Evolutionary conservation across 805 yeast species (phyloP).

Genomic region (Komagataella pastoris): DNA sequence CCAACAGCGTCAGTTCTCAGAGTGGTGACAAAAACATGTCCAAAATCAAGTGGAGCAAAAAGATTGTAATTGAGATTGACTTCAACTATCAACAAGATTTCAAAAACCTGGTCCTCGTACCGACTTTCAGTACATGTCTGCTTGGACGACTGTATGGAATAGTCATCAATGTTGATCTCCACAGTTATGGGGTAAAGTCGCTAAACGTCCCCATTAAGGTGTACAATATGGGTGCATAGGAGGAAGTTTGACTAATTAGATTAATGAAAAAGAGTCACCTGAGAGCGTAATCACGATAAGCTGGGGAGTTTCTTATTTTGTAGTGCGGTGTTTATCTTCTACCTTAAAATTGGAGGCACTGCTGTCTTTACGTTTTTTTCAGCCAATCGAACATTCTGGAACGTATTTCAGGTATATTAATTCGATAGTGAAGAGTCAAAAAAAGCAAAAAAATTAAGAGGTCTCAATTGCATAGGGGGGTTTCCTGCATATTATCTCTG

Average conservation of each 20-base stretch:
- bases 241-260: not conserved
- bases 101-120: slow-evolving; percentile 30
- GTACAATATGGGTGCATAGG: not conserved
- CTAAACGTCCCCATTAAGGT: slow-evolving; percentile 5
- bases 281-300: too few relatives aligned
- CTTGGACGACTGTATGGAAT: slow-evolving; percentile 44
- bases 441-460: too few relatives aligned
- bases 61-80: not conserved
- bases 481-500: not conserved
- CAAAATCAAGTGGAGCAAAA: not conserved
- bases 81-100: not conserved
- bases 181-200: not conserved
- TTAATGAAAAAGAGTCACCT: too few relatives aligned
- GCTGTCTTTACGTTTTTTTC: too few relatives aligned
- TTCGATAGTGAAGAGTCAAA: too few relatives aligned
- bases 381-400: too few relatives aligned
- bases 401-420: too few relatives aligned
- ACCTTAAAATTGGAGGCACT: too few relatives aligned
- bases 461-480: not conserved
- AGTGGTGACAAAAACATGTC: not conserved
- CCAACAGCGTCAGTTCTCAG: not conserved
- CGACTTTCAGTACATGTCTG: slow-evolving; percentile 51
- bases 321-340: too few relatives aligned
- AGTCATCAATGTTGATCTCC: slow-evolving; percentile 5
- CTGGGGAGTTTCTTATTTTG: too few relatives aligned